Evolutionary conservation across 768 basidiomycete genomes (phyloP), one percentile per base, ranked within the genome.

Genomic region (Hortiboletus flavorubellus): DNA sequence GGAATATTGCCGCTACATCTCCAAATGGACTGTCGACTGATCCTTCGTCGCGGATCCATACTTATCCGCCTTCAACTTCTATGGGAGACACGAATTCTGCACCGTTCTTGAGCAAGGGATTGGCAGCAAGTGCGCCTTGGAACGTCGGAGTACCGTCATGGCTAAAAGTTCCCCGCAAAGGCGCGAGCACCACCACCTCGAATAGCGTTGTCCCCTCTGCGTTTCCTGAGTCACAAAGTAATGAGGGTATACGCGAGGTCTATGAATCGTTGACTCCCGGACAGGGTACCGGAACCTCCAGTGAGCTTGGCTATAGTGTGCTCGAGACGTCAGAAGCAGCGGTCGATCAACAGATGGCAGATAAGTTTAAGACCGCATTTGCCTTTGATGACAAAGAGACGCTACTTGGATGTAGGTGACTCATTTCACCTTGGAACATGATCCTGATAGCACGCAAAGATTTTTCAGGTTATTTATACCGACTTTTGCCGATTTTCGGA

Each of bases 321-420:
- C 76, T 95, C 40, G 92, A 97, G 64, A 81, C 84, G 21, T 85
- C 85, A 1, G 83, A 85, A 59, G 76, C 78, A 30, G 64, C 74
- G 7, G 73, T 86, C 14, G 91, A 93, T 62, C 68, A 74, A 33
- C 86, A 86, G 53, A 76, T 79, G 30, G 74, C 74, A 21, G 87
- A 89, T 54, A 93, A 93, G 71, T 97, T 96, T 66, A 80, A 86
- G 46, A 68, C 72, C 37, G 79, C 83, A 1, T 98, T 98, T 73
- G 92, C 93, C 1, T 86, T 96, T 58, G 86, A 90, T 54, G 91
- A 93, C 58, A 91, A 85, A 68, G 96, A 98, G 74, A 80, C 73
- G 15, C 66, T 98, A 41, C 79, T 98, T 47, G 93, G 93, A 63
- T 89, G 96, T 98, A 68, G 68, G 95, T 81, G 29, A 43, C 46